Evolutionary conservation across 331 rosid species (phyloP).

Genomic region (Ulmus americana): DNA sequence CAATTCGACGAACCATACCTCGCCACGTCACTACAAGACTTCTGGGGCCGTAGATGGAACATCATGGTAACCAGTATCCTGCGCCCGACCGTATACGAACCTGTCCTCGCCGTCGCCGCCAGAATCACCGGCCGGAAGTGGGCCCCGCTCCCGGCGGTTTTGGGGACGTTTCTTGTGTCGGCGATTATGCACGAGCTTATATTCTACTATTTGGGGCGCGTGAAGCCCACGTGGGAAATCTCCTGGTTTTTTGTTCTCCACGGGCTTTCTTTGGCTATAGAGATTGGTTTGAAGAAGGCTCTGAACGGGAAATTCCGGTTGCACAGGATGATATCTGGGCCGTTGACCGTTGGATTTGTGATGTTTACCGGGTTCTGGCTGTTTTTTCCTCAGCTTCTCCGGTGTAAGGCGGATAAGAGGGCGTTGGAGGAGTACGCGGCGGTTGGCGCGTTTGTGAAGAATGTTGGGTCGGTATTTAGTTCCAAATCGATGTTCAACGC

Average conservation of each 20-base stretch:
- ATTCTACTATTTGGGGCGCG: constrained; percentile 34
- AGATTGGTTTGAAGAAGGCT: constrained; percentile 27
- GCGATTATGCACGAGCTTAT: constrained; percentile 51
- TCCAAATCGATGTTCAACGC: neutral
- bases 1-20: constrained; percentile 61
- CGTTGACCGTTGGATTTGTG: constrained; percentile 33
- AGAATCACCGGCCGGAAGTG: constrained; percentile 12
- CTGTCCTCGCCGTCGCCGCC: neutral
- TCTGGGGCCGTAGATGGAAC: constrained; percentile 82
- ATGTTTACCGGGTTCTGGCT: constrained; percentile 33
- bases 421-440: constrained; percentile 33
- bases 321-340: constrained; percentile 30
- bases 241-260: constrained; percentile 40
- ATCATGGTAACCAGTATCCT: constrained; percentile 40
- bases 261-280: constrained; percentile 30
- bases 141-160: constrained; percentile 25
- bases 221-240: constrained; percentile 43
- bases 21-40: constrained; percentile 55
- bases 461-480: neutral
- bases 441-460: constrained; percentile 24
- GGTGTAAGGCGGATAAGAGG: constrained; percentile 19
- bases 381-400: constrained; percentile 38
- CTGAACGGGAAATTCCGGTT: constrained; percentile 14
- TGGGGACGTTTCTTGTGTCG: constrained; percentile 39
- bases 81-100: constrained; percentile 51